Base-by-base conservation (phyloP, 495 filamentous ascomycete genomes). In the Daldinia childiae region DNA sequence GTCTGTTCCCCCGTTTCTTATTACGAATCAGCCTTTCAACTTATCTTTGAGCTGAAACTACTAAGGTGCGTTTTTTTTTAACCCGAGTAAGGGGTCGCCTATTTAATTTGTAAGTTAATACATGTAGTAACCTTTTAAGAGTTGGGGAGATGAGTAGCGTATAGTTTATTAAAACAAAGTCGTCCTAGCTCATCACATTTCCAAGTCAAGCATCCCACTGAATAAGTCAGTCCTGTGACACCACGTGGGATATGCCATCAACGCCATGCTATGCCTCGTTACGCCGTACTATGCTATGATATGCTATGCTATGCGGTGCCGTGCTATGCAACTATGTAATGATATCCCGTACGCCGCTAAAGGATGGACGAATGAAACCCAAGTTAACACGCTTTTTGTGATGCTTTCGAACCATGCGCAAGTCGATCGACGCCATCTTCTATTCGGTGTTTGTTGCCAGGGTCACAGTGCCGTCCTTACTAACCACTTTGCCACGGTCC, bases 401-500 rank as follows among this genome's bases (percentile, higher is more conserved):
- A 43, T 60, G 26, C 12, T 12, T 48, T 32, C 26, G 19, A 30
- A 39, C 14, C 32, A 19, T 21, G 17, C 21, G 4, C 34, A 17
- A 6, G 19, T 39, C 15, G 4, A 15, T 39, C 7, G 29, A 51
- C 36, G 14, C 19, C 26, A 1, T 50, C 12, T 57, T 11, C 29
- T 45, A 56, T 19, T 72, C 48, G n/a, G 34, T n/a, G 48, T 36
- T 56, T 30, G 27, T 29, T 27, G 54, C 15, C 27, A 63, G 17
- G 6, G 39, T 60, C 34, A 64, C 43, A 6, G 62, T 66, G 5
- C 90, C 90, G 60, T 91, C 85, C 12, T 84, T 86, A 67, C 89
- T 87, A 38, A 93, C 79, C 34, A 92, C 87, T 75, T 97, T 97
- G 3, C 92, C 92, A 7, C 89, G 84, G 85, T 98, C 94, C 94